Percentiles rank a stretch among this genome's conserved stretches.
phyloP scores from a whole-genome alignment of 768 basidiomycete genomes.

The Russula sp. region DNA sequence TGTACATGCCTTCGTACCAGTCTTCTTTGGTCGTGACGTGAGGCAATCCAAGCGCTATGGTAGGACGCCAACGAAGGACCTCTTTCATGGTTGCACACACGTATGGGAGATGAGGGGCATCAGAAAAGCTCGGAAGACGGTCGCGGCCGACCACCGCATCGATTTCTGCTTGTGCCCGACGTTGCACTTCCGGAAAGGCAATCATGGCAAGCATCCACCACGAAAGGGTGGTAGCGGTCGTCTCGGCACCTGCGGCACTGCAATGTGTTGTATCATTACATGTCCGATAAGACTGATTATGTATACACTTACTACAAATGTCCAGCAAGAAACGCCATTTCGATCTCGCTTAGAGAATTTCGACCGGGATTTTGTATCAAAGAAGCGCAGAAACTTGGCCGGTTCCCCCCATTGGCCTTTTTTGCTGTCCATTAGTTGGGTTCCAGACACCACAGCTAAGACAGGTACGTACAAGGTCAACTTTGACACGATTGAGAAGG shows the following conservation, averaged over 20 bases:
- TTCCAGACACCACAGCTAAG: too few relatives aligned
- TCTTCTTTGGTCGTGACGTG: slow-evolving; percentile 32
- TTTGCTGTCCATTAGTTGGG: background rate
- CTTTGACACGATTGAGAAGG: slow-evolving; percentile 25
- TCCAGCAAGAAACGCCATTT: slow-evolving; percentile 25
- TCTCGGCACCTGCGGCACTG: slow-evolving; percentile 21
- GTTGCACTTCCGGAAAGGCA: slow-evolving; percentile 25
- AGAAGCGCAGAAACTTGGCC: background rate
- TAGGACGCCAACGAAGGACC: slow-evolving; percentile 13
- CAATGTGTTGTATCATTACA: too few relatives aligned
- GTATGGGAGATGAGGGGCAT: slow-evolving; percentile 27
- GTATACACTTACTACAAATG: slow-evolving; percentile 24
- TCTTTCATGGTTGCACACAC: slow-evolving; percentile 29
- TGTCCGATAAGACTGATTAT: background rate
- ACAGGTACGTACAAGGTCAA: slow-evolving; percentile 18
- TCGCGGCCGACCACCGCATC: slow-evolving; percentile 27
- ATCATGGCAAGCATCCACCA: slow-evolving; percentile 29
- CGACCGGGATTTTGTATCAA: slow-evolving; percentile 2
- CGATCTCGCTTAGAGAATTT: slow-evolving; percentile 14
- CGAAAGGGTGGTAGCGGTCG: background rate
- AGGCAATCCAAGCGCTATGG: background rate
- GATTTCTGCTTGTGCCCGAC: slow-evolving; percentile 29
- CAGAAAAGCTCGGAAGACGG: slow-evolving; percentile 27
- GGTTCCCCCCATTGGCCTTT: background rate
- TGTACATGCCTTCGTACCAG: slow-evolving; percentile 34